Evolutionary conservation across 768 basidiomycete species (phyloP).

Genomic region (Dacryopinax spathularia): DNA sequence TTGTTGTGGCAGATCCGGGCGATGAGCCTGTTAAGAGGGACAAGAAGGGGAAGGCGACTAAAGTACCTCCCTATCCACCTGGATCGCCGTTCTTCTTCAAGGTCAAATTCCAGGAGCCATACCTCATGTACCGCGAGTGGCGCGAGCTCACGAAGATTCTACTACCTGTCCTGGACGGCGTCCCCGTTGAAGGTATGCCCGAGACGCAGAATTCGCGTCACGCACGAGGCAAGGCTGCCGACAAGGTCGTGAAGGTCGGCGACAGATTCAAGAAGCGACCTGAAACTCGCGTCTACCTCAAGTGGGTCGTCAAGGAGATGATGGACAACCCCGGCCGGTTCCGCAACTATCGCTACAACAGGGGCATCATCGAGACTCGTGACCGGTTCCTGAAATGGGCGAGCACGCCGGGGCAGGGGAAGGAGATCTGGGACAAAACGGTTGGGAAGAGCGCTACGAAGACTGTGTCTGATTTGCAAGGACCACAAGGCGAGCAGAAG

Average conservation of each 20-base stretch:
- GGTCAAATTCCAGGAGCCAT: constrained; percentile 96
- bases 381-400: constrained; percentile 65
- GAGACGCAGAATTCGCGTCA: neutral
- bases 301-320: constrained; percentile 76
- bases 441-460: constrained; percentile 13
- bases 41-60: constrained; percentile 12
- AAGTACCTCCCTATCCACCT: constrained; percentile 46
- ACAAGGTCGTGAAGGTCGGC: constrained; percentile 21
- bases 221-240: constrained; percentile 15
- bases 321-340: constrained; percentile 44
- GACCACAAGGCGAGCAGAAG: constrained; percentile 12
- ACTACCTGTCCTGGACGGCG: constrained; percentile 23
- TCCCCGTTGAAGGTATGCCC: neutral
- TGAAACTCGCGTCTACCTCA: constrained; percentile 65
- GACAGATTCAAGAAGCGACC: constrained; percentile 27
- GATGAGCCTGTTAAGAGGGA: neutral
- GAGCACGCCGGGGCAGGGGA: constrained; percentile 24
- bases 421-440: constrained; percentile 22
- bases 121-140: constrained; percentile 98
- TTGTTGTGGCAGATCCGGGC: neutral
- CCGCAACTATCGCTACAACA: constrained; percentile 46
- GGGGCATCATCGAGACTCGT: constrained; percentile 73
- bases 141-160: constrained; percentile 77
- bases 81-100: constrained; percentile 96
- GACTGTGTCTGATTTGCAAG: constrained; percentile 14